These are phyloP conservation scores for Lactifluus subvellereus DNA, from an alignment of 768 basidiomycete genomes.

Conservation along the genomic window DNA sequence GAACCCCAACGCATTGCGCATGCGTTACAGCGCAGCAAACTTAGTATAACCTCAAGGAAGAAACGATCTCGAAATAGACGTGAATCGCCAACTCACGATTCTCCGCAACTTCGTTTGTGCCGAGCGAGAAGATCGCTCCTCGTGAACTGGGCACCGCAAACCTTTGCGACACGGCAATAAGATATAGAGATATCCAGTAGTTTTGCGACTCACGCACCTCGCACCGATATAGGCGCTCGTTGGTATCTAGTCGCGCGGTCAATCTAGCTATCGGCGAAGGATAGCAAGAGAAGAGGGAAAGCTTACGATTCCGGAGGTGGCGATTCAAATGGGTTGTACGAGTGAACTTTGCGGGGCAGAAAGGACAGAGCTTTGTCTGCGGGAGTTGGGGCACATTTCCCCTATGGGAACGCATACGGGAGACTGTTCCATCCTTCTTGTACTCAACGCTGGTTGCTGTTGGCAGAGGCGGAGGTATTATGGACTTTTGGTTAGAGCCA, in stretches of 20 bases:
- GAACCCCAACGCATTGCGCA: not conserved
- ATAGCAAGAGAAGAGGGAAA: not conserved
- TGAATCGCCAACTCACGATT: slow-evolving; percentile 43
- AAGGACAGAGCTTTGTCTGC: slow-evolving; percentile 61
- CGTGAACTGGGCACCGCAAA: slow-evolving; percentile 64
- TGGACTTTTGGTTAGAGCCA: not conserved
- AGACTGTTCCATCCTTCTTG: slow-evolving; percentile 49
- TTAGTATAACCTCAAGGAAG: not conserved
- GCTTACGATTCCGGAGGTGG: slow-evolving; percentile 65
- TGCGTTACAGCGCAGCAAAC: not conserved
- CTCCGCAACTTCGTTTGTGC: slow-evolving; percentile 67
- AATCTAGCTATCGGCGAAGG: not conserved
- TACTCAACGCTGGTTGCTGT: slow-evolving; percentile 22
- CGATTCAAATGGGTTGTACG: slow-evolving; percentile 69
- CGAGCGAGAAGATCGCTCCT: slow-evolving; percentile 67
- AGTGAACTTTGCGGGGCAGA: slow-evolving; percentile 70
- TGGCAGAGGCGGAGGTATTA: slow-evolving; percentile 1
- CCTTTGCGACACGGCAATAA: slow-evolving; percentile 34
- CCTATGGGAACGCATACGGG: slow-evolving; percentile 50
- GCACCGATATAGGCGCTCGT: slow-evolving; percentile 59
- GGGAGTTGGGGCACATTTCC: slow-evolving; percentile 69
- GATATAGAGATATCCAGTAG: not conserved
- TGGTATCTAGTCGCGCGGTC: slow-evolving; percentile 43
- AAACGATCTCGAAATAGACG: not conserved
- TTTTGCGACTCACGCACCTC: slow-evolving; percentile 38